These are phyloP conservation scores for Boletus subcaerulescens DNA, from an alignment of 768 basidiomycete species.

Conservation along the genomic window DNA sequence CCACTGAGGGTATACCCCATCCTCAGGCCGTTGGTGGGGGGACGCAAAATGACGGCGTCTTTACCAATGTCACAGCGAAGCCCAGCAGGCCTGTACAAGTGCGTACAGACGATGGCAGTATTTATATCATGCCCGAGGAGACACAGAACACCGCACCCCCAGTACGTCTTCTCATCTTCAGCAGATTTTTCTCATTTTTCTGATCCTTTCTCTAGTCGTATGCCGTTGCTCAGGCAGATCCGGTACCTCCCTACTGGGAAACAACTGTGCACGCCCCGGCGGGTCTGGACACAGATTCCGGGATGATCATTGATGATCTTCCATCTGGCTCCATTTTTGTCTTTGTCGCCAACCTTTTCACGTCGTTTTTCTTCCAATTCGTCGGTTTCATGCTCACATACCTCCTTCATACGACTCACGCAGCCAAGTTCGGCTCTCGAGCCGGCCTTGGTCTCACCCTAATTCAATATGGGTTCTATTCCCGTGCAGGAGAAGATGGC, in stretches of 20 bases:
- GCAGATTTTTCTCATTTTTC: background rate
- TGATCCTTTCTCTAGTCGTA: slow-evolving; percentile 58
- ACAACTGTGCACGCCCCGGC: slow-evolving; percentile 86
- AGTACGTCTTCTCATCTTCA: slow-evolving; percentile 44
- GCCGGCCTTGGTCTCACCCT: slow-evolving; percentile 94
- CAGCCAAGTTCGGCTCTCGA: slow-evolving; percentile 89
- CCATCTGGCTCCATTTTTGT: slow-evolving; percentile 74
- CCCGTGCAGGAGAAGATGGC: slow-evolving; percentile 41
- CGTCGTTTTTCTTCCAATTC: slow-evolving; percentile 97
- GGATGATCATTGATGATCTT: slow-evolving; percentile 90
- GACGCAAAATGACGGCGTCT: slow-evolving; percentile 88
- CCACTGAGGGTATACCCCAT: slow-evolving; percentile 33
- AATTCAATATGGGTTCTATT: slow-evolving; percentile 88
- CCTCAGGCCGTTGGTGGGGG: slow-evolving; percentile 56
- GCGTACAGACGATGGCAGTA: slow-evolving; percentile 51
- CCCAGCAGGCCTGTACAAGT: slow-evolving; percentile 51
- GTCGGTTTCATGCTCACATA: slow-evolving; percentile 91
- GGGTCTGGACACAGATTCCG: slow-evolving; percentile 44
- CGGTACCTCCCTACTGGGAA: slow-evolving; percentile 96
- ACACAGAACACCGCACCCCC: slow-evolving; percentile 82
- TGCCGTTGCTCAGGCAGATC: slow-evolving; percentile 80
- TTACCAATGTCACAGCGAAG: slow-evolving; percentile 91
- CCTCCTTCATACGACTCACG: slow-evolving; percentile 87
- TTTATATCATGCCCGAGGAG: slow-evolving; percentile 74
- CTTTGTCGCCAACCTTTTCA: slow-evolving; percentile 77